phyloP scores from a whole-genome alignment of 164 flowering plant species.

The Dillenia suffruticosa region DNA sequence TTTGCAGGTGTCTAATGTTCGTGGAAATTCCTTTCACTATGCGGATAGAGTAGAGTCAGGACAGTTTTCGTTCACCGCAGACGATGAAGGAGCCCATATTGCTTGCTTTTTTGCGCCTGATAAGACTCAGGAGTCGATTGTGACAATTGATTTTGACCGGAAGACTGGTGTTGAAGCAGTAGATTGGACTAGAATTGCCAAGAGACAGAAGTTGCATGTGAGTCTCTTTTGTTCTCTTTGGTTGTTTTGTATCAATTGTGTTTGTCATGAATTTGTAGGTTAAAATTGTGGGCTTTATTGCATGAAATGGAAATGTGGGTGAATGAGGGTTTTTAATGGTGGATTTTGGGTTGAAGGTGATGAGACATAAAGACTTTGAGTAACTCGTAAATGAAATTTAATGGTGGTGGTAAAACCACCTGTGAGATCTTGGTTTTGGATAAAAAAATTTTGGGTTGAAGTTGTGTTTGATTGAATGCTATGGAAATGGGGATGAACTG shows the following conservation, averaged over 20 bases:
- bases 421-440: no score
- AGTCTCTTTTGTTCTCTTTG: conserved; percentile 7
- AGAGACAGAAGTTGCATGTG: conserved; percentile 59
- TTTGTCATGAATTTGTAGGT: neutral
- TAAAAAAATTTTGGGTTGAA: no score
- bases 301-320: no score
- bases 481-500: no score
- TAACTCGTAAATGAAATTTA: neutral
- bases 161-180: conserved; percentile 64
- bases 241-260: neutral
- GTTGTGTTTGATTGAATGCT: no score
- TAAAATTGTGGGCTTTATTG: no score
- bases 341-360: neutral
- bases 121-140: conserved; percentile 25
- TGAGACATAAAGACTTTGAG: neutral
- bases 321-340: neutral
- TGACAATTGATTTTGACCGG: conserved; percentile 70
- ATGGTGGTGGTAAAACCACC: neutral
- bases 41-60: conserved; percentile 47
- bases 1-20: conserved; percentile 50
- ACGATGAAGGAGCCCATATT: conserved; percentile 52
- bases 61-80: conserved; percentile 55
- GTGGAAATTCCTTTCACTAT: conserved; percentile 50
- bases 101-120: conserved; percentile 56
- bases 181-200: conserved; percentile 68